Evolutionary conservation across 2,329 filamentous ascomycete genomes (phyloP).

Genomic region (Aspergillus chevalieri): DNA sequence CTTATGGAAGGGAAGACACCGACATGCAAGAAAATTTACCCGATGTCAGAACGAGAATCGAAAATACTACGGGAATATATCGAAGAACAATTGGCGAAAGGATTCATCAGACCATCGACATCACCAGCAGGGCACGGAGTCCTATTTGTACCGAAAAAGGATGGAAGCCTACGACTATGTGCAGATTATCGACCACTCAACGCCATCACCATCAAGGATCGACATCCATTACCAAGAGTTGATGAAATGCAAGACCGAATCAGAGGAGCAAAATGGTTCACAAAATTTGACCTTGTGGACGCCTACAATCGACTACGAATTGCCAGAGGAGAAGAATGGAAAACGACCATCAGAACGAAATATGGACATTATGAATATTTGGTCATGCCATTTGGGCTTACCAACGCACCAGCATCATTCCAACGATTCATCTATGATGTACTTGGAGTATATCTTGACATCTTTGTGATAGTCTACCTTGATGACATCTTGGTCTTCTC

Average conservation of each 20-base stretch:
- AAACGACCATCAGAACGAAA: constrained; percentile 6
- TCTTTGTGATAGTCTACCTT: background rate
- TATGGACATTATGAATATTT: constrained; percentile 19
- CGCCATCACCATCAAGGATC: constrained; percentile 18
- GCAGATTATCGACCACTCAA: constrained; percentile 21
- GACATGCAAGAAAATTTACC: background rate
- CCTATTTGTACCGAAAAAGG: background rate
- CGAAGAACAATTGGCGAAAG: background rate
- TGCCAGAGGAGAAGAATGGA: constrained; percentile 5
- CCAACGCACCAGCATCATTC: constrained; percentile 10
- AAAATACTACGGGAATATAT: background rate
- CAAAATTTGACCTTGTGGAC: constrained; percentile 16
- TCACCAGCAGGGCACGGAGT: background rate
- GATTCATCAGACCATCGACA: background rate
- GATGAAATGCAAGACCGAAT: constrained; percentile 15
- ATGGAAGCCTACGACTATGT: background rate
- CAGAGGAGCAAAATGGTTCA: constrained; percentile 14
- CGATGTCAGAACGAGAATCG: background rate
- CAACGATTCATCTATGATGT: constrained; percentile 1
- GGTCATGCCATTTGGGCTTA: constrained; percentile 19
- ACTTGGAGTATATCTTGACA: background rate
- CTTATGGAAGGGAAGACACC: background rate
- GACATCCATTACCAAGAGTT: constrained; percentile 20
- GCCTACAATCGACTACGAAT: constrained; percentile 19
- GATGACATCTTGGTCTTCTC: background rate